phyloP scores from a whole-genome alignment of 768 basidiomycete genomes.

The Pleurotus djamor region DNA sequence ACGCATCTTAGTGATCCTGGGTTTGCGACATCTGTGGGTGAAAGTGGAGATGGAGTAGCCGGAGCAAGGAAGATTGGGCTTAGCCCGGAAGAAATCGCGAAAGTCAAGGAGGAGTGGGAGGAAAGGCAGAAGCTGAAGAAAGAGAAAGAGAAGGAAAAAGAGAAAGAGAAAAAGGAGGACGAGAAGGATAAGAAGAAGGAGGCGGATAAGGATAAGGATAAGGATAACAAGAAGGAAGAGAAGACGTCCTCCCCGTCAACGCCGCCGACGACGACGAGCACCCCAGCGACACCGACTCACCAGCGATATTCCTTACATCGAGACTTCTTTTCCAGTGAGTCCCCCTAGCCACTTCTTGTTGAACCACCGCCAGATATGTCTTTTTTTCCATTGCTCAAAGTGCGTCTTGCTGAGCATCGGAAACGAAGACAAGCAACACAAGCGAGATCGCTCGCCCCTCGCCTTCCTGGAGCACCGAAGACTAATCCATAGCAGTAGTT shows the following conservation, averaged over 20 bases:
- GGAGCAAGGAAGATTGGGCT: slow-evolving; percentile 36
- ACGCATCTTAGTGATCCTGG: slow-evolving; percentile 78
- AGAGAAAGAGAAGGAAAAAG: slow-evolving; percentile 48
- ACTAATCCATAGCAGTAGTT: background rate
- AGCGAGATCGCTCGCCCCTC: slow-evolving; percentile 67
- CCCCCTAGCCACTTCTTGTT: background rate
- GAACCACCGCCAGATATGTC: background rate
- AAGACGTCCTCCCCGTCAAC: slow-evolving; percentile 24
- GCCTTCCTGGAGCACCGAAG: slow-evolving; percentile 63
- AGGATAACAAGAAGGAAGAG: slow-evolving; percentile 27
- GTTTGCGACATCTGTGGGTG: slow-evolving; percentile 58
- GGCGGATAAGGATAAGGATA: slow-evolving; percentile 27
- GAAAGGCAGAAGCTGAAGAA: slow-evolving; percentile 63
- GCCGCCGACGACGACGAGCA: slow-evolving; percentile 24
- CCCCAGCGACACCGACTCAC: slow-evolving; percentile 49
- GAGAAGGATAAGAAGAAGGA: slow-evolving; percentile 31
- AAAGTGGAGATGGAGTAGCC: slow-evolving; percentile 26
- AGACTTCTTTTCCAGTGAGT: slow-evolving; percentile 58
- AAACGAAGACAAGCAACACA: slow-evolving; percentile 65
- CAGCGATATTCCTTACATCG: slow-evolving; percentile 81
- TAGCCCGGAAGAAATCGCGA: slow-evolving; percentile 73
- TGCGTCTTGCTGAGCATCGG: slow-evolving; percentile 77
- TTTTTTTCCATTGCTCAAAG: slow-evolving; percentile 22
- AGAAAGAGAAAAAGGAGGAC: slow-evolving; percentile 34
- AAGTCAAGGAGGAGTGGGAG: slow-evolving; percentile 79